A percentile compares a stretch with the other conserved stretches of the same genome.
phyloP scores from a whole-genome alignment of 2,329 filamentous ascomycete species.

The Chaetomium strumarium region DNA sequence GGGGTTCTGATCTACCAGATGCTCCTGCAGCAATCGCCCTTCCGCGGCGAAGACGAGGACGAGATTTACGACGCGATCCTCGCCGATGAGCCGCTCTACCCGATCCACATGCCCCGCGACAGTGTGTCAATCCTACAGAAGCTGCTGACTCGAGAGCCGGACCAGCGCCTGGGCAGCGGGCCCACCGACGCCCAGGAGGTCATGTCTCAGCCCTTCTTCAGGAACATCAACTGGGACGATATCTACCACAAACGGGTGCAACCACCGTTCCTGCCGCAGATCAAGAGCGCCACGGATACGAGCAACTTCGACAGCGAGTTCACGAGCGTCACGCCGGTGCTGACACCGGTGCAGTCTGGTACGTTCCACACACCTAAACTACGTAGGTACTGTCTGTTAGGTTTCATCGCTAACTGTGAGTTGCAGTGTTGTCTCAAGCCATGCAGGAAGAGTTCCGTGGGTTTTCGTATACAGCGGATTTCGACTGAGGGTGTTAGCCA shows the following conservation, averaged over 20 bases:
- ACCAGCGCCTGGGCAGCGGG: constrained; percentile 84
- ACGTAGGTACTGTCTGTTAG: not conserved
- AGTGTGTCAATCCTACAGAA: constrained; percentile 98
- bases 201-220: constrained; percentile 98
- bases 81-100: constrained; percentile 93
- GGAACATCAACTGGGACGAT: constrained; percentile 97
- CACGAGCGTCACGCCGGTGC: constrained; percentile 93
- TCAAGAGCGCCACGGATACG: constrained; percentile 92
- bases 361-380: constrained; percentile 39
- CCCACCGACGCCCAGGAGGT: constrained; percentile 97
- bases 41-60: constrained; percentile 97
- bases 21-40: constrained; percentile 96
- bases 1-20: constrained; percentile 99
- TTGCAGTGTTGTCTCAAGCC: constrained; percentile 82
- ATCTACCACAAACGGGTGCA: constrained; percentile 91
- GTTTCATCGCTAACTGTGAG: constrained; percentile 1
- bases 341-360: constrained; percentile 97
- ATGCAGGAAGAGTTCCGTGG: constrained; percentile 99
- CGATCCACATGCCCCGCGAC: constrained; percentile 97
- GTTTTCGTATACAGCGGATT: constrained; percentile 95
- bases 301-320: constrained; percentile 99
- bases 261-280: constrained; percentile 82
- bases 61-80: constrained; percentile 99
- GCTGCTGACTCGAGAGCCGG: constrained; percentile 89
- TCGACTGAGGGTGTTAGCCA: constrained; percentile 50